Base-by-base conservation (phyloP, 1,284 basidiomycete species). In the Ganoderma leucocontextum region DNA sequence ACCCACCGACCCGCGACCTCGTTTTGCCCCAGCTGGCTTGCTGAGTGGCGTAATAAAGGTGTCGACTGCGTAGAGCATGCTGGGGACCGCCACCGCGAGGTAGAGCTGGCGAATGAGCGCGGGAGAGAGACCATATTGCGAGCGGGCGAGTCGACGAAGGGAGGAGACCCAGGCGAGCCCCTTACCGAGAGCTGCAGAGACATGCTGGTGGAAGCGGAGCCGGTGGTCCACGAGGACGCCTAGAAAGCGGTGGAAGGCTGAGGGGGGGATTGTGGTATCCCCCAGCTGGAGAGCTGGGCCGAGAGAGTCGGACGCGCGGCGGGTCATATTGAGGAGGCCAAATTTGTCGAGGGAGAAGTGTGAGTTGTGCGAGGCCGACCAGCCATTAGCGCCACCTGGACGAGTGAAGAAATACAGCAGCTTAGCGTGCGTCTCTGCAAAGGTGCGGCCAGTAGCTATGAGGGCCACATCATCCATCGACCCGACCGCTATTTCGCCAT, bases 61-160 rank as follows among this genome's bases (percentile, higher is more conserved):
- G 49, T 82, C 80, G 0, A 78, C 72, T 1, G 77, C 79, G 58
- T 83, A 83, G 0, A 77, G 73, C 75, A 83, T 79, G 47, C 77
- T 77, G 3, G 81, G 79, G 10, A 82, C 59, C 0, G 75, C 79
- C 0, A 82, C 76, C 2, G 78, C 66, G 0, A 75, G 58, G 66
- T 82, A 84, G 0, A 72, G 63, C 3, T 61, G 55, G 29, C 58
- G 42, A 1, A 68, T 62, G 0, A 64, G 36, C 0, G 39, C 44
- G 10, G 65, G 17, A 0, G 65, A 33, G 13, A 72, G 63, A 0
- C 70, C 70, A 12, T 62, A 36, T 1, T 62, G 61, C 1, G 53
- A 36, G 3, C 19, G 60, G 0, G 78, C 73, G 2, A 83, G 66
- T 1, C 80, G 47, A 1, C 71, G 42, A 57, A 79, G 73, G 0